A percentile compares a stretch with the other conserved stretches of the same genome.
phyloP scores from a whole-genome alignment of 139 green algal species.

The Dunaliella sp. region DNA sequence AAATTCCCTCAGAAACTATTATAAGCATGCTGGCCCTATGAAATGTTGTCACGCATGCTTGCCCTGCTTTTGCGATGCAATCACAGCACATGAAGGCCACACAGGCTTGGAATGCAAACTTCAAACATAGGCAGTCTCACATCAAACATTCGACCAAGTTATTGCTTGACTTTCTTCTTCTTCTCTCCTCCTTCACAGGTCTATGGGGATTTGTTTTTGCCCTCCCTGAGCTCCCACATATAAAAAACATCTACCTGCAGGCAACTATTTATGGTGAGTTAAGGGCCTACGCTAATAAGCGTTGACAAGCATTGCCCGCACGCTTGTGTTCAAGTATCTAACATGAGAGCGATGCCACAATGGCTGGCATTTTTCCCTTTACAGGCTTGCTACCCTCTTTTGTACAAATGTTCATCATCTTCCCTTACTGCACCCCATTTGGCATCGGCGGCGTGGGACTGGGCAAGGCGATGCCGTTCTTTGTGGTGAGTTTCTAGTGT shows the following conservation, averaged over 20 bases:
- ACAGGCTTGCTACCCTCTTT: neutral
- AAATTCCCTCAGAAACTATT: neutral
- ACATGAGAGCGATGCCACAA: too few relatives aligned
- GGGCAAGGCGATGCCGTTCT: neutral
- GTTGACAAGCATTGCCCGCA: neutral
- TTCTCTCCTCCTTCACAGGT: neutral
- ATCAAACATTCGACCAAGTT: neutral
- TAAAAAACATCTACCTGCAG: neutral
- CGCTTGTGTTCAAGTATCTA: neutral
- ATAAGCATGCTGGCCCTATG: too few relatives aligned
- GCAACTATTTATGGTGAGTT: neutral
- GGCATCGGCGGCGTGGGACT: neutral
- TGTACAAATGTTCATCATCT: neutral
- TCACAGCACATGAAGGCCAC: neutral
- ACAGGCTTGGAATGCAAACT: neutral
- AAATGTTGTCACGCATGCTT: neutral
- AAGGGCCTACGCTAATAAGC: neutral
- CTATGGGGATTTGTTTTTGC: neutral
- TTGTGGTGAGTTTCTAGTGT: neutral
- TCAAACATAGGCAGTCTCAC: neutral
- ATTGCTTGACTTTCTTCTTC: too few relatives aligned
- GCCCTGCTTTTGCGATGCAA: neutral
- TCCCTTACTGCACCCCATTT: neutral
- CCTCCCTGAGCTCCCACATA: neutral
- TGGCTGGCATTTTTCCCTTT: neutral